Base-by-base conservation (phyloP, 2,329 filamentous ascomycete genomes). In the Ophiostoma montium region DNA sequence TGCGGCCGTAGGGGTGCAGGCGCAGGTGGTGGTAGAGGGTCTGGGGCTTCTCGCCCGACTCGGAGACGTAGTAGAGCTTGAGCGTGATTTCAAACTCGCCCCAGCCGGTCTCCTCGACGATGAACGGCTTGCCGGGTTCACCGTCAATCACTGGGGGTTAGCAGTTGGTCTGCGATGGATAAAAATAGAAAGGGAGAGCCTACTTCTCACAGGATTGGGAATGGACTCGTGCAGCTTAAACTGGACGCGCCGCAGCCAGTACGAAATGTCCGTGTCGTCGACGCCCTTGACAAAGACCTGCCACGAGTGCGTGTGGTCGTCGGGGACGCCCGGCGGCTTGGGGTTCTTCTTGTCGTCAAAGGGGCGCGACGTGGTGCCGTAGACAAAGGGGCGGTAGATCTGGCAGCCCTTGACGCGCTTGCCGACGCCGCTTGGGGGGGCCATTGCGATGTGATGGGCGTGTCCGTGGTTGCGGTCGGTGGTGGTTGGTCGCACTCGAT, bases 211-310 rank as follows among this genome's bases (percentile, higher is more conserved):
- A 50, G 85, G 85, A 65, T 95, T 94, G 27, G 87, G 82, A 63
- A 95, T 96, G 10, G 90, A 95, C 65, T 96, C 89, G 71, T 95
- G 90, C 15, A 98, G 78, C 66, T 96, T 96, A 70, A 98, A 98
- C 64, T 95, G 89, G 1, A 98, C 90, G 59, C 94, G 90, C 51
- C 90, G 86, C 56, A 96, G 75, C 88, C 92, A 98, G 65, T 94
- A 92, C 27, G 86, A 88, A 56, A 96, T 84, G 61, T 95, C 86
- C 52, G 86, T 85, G 63, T 86, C 86, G 59, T 94, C 87, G 48
- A 95, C 74, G 43, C 89, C 87, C 61, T 85, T 85, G 51, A 98
- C 86, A 64, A 94, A 96, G 55, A 96, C 86, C 60, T 84, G 82
- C 92, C 92, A 98, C 54, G 85, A 86, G 70, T 96, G 94, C 31